Conservation (phyloP, 2,329 filamentous ascomycete species). For the Hymenoscyphus occultus region DNA sequence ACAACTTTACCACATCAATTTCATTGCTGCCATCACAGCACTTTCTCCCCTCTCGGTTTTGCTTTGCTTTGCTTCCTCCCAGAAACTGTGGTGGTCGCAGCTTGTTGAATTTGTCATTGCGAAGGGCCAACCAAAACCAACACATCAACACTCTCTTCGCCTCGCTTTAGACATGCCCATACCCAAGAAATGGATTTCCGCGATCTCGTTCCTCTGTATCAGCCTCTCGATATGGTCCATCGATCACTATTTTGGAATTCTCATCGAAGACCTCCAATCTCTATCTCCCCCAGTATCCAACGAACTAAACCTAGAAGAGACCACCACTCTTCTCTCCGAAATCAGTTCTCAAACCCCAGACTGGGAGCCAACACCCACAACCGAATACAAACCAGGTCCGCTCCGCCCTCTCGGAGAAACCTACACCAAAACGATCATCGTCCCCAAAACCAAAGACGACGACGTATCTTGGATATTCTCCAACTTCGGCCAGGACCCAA, state of each 20-base stretch:
- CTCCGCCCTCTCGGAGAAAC: constrained; percentile 18
- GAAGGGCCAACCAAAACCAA: background rate
- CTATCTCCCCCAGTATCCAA: background rate
- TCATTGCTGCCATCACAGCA: no score
- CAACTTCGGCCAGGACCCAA: constrained; percentile 19
- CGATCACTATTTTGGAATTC: background rate
- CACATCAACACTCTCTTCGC: background rate
- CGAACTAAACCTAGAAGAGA: background rate
- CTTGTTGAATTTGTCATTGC: background rate
- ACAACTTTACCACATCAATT: no score
- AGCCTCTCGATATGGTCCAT: background rate
- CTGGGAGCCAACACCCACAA: constrained; percentile 2
- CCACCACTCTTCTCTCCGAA: background rate
- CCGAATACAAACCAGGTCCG: constrained; percentile 13
- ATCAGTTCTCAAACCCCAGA: background rate
- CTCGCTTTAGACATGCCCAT: background rate
- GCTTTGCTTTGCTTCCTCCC: background rate
- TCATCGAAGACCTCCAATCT: background rate
- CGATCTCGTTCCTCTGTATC: background rate
- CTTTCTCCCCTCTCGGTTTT: background rate
- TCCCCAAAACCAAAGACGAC: constrained; percentile 23
- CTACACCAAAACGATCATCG: constrained; percentile 27
- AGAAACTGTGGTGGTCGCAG: background rate
- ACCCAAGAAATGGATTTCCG: background rate
- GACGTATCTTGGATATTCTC: constrained; percentile 27